Conservation (phyloP, 176 grass and related monocot genomes). For the Triticum turgidum region DNA sequence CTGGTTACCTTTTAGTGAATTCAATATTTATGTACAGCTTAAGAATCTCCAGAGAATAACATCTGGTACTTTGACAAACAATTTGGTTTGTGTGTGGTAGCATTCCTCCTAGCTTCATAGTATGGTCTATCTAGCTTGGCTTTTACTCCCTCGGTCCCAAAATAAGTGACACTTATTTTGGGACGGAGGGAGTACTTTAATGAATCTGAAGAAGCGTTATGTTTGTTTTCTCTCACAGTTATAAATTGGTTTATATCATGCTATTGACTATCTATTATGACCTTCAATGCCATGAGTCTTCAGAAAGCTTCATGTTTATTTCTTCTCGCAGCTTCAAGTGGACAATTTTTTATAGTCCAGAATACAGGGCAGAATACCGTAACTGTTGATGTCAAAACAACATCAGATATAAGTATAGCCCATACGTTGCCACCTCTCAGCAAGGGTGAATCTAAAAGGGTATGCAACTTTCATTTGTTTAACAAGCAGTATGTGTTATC, state of each 20-base stretch:
- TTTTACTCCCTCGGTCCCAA: neutral
- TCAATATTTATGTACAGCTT: neutral
- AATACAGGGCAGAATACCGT: slow-evolving; percentile 52
- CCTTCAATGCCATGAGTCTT: neutral
- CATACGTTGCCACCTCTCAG: neutral
- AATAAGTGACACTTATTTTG: too few species aligned
- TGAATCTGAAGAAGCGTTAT: neutral
- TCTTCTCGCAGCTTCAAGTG: slow-evolving; percentile 48
- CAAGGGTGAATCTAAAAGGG: slow-evolving; percentile 39
- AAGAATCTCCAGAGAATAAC: neutral
- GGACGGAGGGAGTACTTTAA: neutral
- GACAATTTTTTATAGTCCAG: slow-evolving; percentile 43
- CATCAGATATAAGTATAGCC: slow-evolving; percentile 28
- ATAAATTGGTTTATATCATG: too few species aligned
- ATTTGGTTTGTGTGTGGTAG: neutral
- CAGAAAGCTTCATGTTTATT: slow-evolving; percentile 10
- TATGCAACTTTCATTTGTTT: slow-evolving; percentile 34
- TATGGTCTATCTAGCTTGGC: neutral
- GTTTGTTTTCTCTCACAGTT: neutral
- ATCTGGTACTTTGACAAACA: neutral
- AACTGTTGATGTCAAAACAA: slow-evolving; percentile 33
- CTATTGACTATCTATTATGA: neutral
- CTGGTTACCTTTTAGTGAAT: neutral
- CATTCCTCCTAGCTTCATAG: neutral
- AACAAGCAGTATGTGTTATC: neutral